Percentiles rank a stretch among this genome's conserved stretches.
These are phyloP conservation scores for Penicillium sp. DNA, from an alignment of 2,329 filamentous ascomycete genomes.

Conservation along the genomic window DNA sequence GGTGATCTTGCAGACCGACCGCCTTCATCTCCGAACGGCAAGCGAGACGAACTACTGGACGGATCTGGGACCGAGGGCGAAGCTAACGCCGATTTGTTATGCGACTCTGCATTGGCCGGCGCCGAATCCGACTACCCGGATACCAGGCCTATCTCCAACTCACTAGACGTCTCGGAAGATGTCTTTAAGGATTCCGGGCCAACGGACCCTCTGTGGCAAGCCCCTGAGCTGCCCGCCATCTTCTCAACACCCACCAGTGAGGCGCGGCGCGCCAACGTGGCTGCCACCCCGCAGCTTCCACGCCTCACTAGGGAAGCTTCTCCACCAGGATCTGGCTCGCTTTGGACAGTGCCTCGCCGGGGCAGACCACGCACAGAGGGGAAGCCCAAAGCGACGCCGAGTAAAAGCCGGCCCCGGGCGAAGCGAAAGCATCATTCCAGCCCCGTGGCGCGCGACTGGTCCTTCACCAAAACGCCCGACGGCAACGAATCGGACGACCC, in stretches of 20 bases:
- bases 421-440: conserved; percentile 31
- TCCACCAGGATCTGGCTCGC: conserved; percentile 35
- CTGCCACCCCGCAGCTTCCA: conserved; percentile 17
- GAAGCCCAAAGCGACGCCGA: conserved; percentile 21
- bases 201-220: conserved; percentile 21
- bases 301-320: conserved; percentile 27
- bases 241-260: conserved; percentile 20
- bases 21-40: too few relatives aligned
- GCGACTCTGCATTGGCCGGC: background rate
- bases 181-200: conserved; percentile 7
- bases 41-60: too few relatives aligned
- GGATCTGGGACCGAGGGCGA: conserved; percentile 4
- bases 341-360: conserved; percentile 38
- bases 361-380: conserved; percentile 26
- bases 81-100: background rate
- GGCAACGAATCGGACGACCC: conserved; percentile 45
- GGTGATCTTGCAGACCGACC: too few relatives aligned
- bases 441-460: conserved; percentile 36
- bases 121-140: background rate
- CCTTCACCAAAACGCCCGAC: conserved; percentile 34
- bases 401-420: conserved; percentile 14
- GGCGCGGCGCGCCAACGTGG: conserved; percentile 11
- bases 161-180: conserved; percentile 2
- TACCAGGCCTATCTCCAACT: conserved; percentile 3
- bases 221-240: conserved; percentile 18